A percentile compares a stretch with the other conserved stretches of the same genome.
Conservation (phyloP, 2,329 filamentous ascomycete species). For the Xylaria sp. region DNA sequence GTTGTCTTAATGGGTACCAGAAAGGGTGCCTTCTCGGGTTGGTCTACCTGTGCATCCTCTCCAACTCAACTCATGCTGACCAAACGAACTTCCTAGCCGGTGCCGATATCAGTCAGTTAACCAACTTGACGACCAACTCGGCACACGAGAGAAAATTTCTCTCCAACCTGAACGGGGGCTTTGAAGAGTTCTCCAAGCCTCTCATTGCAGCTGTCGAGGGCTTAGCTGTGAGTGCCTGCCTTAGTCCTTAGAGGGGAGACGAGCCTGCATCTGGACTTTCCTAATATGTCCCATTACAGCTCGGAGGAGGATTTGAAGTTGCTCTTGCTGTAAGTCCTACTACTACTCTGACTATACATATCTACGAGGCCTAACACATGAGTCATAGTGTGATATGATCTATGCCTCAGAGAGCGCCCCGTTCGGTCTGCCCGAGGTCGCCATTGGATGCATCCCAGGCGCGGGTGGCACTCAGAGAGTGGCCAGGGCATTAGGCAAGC, state of each 20-base stretch:
- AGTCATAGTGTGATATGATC: constrained; percentile 46
- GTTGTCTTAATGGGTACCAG: constrained; percentile 47
- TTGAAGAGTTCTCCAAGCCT: constrained; percentile 50
- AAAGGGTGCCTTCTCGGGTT: constrained; percentile 47
- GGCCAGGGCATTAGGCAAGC: constrained; percentile 44
- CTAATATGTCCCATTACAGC: constrained; percentile 37
- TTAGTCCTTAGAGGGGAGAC: not conserved
- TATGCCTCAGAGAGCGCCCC: constrained; percentile 83
- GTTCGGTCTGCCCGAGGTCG: constrained; percentile 96
- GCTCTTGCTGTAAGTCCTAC: constrained; percentile 49
- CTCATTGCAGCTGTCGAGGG: constrained; percentile 57
- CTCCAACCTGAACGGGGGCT: constrained; percentile 48
- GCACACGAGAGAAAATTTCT: constrained; percentile 41
- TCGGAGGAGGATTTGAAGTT: constrained; percentile 58
- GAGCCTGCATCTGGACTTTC: not conserved
- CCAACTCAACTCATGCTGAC: not conserved
- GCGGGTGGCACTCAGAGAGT: constrained; percentile 79
- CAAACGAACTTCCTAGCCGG: constrained; percentile 33
- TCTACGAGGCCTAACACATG: not conserved
- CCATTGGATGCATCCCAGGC: constrained; percentile 87
- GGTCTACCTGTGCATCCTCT: constrained; percentile 11
- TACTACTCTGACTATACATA: not conserved
- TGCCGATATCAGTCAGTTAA: constrained; percentile 46
- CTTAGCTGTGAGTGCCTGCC: constrained; percentile 50
- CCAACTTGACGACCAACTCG: constrained; percentile 36